Percentiles rank a stretch among this genome's conserved stretches.
Conservation (phyloP, 2,329 filamentous ascomycete genomes). For the Volutella citrinella region DNA sequence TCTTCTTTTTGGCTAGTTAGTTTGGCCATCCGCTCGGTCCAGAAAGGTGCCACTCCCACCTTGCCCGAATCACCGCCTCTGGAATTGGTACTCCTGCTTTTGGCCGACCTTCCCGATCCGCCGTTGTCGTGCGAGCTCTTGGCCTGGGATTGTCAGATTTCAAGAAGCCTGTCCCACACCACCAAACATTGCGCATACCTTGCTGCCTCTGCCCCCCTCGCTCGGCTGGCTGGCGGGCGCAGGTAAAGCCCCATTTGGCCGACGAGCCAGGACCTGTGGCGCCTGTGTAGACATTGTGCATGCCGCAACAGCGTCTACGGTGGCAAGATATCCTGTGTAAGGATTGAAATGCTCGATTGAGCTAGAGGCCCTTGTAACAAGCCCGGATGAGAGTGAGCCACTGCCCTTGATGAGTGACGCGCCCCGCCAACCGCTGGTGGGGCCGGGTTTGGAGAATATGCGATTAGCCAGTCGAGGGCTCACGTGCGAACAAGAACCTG, state of each 20-base stretch:
- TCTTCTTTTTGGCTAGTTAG: slow-evolving; percentile 19
- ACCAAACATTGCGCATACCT: too few relatives aligned
- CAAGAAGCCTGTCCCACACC: too few relatives aligned
- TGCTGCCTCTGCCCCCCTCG: slow-evolving; percentile 27
- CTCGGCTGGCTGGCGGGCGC: slow-evolving; percentile 21
- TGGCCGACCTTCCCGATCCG: slow-evolving; percentile 19
- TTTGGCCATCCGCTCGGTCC: slow-evolving; percentile 5
- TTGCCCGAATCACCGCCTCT: slow-evolving; percentile 27
- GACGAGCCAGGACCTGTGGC: slow-evolving; percentile 35
- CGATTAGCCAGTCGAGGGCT: slow-evolving; percentile 22
- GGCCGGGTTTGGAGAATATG: slow-evolving; percentile 23
- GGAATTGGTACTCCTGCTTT: slow-evolving; percentile 25
- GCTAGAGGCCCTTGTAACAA: too few relatives aligned
- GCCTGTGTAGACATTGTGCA: slow-evolving; percentile 36
- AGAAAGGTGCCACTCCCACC: slow-evolving; percentile 17
- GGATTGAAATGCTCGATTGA: slow-evolving; percentile 12
- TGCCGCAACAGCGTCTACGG: slow-evolving; percentile 20
- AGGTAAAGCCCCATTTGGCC: slow-evolving; percentile 30
- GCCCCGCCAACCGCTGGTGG: slow-evolving; percentile 26
- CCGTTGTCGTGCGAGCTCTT: slow-evolving; percentile 22
- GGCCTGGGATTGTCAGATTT: slow-evolving; percentile 22
- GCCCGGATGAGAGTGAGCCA: too few relatives aligned
- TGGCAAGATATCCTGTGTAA: slow-evolving; percentile 16
- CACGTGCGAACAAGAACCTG: too few relatives aligned
- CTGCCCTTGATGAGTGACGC: too few relatives aligned